Conservation (phyloP, 306 rosid species). For the Sechiopsis laciniata region DNA sequence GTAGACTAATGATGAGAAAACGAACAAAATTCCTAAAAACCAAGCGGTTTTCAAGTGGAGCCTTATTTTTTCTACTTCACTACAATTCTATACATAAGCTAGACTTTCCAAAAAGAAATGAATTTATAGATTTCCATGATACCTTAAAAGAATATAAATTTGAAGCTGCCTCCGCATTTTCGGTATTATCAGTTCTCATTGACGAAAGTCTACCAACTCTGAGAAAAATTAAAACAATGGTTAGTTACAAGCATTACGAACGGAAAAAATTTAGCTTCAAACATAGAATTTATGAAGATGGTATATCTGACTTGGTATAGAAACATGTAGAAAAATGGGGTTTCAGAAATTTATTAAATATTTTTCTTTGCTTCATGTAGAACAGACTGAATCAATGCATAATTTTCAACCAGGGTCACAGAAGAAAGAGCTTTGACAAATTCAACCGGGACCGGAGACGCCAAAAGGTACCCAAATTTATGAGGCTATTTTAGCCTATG, state of each 20-base stretch:
- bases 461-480: neutral
- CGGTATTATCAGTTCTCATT: constrained; percentile 68
- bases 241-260: neutral
- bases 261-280: constrained; percentile 7
- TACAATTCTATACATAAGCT: neutral
- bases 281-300: neutral
- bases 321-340: neutral
- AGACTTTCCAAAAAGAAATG: too few species aligned
- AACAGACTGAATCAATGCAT: constrained; percentile 5
- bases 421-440: constrained; percentile 8
- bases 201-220: constrained; percentile 27
- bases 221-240: constrained; percentile 26
- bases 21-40: too few species aligned
- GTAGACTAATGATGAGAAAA: too few species aligned
- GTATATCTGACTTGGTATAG: constrained; percentile 4
- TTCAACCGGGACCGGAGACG: neutral
- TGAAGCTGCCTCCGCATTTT: constrained; percentile 35
- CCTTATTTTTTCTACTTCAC: neutral
- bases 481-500: neutral
- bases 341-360: neutral
- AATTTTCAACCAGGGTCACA: neutral
- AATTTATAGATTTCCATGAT: neutral
- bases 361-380: constrained; percentile 1
- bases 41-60: too few species aligned
- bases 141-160: constrained; percentile 53